Evolutionary conservation across 495 filamentous ascomycete genomes (phyloP), one percentile per base, ranked within the genome.

Genomic region (Lasiosphaeriaceae sp.): DNA sequence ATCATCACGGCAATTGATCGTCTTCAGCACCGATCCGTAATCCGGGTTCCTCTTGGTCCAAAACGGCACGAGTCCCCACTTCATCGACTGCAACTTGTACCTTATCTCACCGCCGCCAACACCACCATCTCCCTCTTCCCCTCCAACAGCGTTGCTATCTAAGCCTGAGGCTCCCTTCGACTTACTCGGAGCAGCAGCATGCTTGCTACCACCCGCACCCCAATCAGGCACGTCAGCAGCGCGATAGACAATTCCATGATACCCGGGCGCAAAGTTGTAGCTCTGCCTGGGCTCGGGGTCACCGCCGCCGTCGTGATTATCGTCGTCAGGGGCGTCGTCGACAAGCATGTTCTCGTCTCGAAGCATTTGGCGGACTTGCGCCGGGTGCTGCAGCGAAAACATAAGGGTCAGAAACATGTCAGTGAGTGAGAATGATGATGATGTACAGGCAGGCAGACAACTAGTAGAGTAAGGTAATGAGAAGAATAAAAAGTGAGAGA

Each of bases 1-100:
- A 71, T 97, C 94, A 65, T 92, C 92, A 21, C 94, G 87, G 69
- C 92, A 96, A 69, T 98, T 98, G 67, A 97, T 98, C 0, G 90
- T 95, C 63, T 86, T 89, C 78, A 93, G 77, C 66, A 88, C 74
- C 2, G 87, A 83, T 21, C 80, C 77, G 59, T 92, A 95, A 68
- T 89, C 83, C 0, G 90, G 65, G 52, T 56, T 65, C 35, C 56
- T 58, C 50, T 65, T 68, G 21, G 67, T 68, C 72, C 72, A 74
- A 53, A 58, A 73, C 35, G 71, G 72, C 29, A 73, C 49, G 23
- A 74, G 64, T 61, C 90, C 92, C 92, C 92, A 96, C 78, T 89
- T 90, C 89, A 96, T 97, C 26, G 88, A 79, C 65, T 96, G 90
- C 3, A 98, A 75, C 55, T 89, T 92, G 75, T 92, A 97, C 12